Evolutionary conservation across 345 rosid species (phyloP), one percentile per base, ranked within the genome.

Genomic region (Melaleuca quinquenervia): DNA sequence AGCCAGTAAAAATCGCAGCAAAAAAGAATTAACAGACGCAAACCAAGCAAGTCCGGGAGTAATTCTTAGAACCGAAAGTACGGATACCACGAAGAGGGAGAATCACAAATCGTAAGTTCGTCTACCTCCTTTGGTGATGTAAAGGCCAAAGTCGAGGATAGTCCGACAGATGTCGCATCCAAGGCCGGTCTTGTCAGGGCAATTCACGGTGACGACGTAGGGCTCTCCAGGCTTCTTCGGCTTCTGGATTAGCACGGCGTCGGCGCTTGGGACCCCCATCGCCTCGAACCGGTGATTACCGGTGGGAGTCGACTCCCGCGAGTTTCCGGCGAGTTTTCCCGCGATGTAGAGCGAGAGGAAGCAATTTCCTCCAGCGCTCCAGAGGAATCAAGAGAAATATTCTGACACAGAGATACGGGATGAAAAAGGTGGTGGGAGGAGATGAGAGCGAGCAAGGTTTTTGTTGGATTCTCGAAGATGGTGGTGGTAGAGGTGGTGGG

Each of bases 111-210:
- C 22, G 48, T 11, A 18, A 70, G 26, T 32, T 70, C 24, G 80
- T 70, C 64, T 84, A 94, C 98, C 99, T 92, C 94, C 98, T 91
- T 93, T 95, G 80, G 94, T 90, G 56, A 94, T 94, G 88, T 87
- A 92, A 51, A 96, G 95, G 5, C 98, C 98, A 83, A 92, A 95
- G 60, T 96, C 96, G 50, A 96, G 98, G 85, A 96, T 90, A 51
- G 91, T 91, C 74, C 92, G 87, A 89, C 96, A 93, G 76, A 96
- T 88, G 90, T 95, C 98, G 89, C 95, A 95, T 15, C 93, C 95
- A 11, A 96, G 96, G 49, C 97, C 96, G 82, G 96, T 90, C 86
- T 91, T 91, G 84, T 94, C 96, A 0, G 98, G 96, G 87, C 98
- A 96, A 88, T 96, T 96, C 22, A 94, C 96, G 48, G 98, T 95